phyloP scores from a whole-genome alignment of 768 basidiomycete species.

The Multifurca ochricompacta region DNA sequence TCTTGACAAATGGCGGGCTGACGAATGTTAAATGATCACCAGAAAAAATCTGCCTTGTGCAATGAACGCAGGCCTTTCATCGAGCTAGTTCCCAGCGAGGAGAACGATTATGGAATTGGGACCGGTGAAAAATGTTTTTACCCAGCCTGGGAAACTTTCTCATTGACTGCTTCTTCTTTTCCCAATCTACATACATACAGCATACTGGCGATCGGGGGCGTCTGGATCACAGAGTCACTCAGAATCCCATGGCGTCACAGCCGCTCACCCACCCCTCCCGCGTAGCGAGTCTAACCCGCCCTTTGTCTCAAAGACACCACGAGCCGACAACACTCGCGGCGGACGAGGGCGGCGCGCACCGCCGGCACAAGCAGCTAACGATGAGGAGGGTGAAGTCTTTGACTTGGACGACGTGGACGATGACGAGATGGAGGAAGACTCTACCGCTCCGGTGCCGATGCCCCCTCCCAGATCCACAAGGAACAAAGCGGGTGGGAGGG shows the following conservation, averaged over 20 bases:
- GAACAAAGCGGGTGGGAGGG: background rate
- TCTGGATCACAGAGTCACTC: constrained; percentile 37
- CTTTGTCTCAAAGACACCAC: background rate
- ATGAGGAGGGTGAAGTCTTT: background rate
- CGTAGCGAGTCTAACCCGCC: constrained; percentile 1
- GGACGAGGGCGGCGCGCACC: background rate
- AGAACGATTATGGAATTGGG: constrained; percentile 50
- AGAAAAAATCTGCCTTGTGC: constrained; percentile 25
- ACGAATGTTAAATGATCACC: background rate
- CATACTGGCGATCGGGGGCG: background rate
- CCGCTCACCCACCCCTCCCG: constrained; percentile 2
- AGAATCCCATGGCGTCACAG: constrained; percentile 33
- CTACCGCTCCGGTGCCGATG: background rate
- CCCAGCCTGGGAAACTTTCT: too few relatives aligned
- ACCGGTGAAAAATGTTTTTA: too few relatives aligned
- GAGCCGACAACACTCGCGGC: background rate
- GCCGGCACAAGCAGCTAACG: background rate
- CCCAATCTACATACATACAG: too few relatives aligned
- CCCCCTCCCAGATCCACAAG: background rate
- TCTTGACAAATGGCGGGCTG: background rate
- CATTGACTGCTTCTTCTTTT: too few relatives aligned
- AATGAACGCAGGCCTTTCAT: constrained; percentile 30
- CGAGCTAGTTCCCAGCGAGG: constrained; percentile 44
- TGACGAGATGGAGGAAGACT: background rate
- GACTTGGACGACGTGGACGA: background rate